phyloP scores from a whole-genome alignment of 306 rosid species.

The Rosa rugosa region DNA sequence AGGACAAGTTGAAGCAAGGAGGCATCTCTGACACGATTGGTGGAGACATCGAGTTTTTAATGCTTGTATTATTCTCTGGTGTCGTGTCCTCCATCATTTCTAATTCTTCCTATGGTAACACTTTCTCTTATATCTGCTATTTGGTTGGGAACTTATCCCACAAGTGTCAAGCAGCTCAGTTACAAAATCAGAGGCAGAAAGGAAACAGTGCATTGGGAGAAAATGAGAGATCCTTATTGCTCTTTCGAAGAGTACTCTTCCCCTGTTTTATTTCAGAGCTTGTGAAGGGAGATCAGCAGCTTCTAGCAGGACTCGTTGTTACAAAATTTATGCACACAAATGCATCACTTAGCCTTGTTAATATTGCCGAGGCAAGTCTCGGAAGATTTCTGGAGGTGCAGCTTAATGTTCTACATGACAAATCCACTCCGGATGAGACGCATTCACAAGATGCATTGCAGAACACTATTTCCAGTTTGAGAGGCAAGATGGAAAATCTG shows the following conservation, averaged over 20 bases:
- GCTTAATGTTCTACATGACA: constrained; percentile 48
- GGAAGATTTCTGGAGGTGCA: constrained; percentile 65
- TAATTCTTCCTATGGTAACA: constrained; percentile 50
- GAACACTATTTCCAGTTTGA: constrained; percentile 52
- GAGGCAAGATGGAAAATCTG: constrained; percentile 48
- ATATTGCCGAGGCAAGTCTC: constrained; percentile 68
- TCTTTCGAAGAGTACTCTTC: constrained; percentile 56
- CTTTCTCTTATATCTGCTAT: constrained; percentile 71
- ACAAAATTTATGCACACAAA: constrained; percentile 77
- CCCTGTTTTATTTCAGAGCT: constrained; percentile 77
- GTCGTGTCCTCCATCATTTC: constrained; percentile 44
- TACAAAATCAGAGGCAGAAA: constrained; percentile 36
- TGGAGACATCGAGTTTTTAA: constrained; percentile 58
- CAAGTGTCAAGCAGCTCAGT: constrained; percentile 52
- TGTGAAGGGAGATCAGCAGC: constrained; percentile 81
- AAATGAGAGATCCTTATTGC: constrained; percentile 36
- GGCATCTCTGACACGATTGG: constrained; percentile 49
- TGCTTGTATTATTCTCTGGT: constrained; percentile 71
- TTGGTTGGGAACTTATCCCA: constrained; percentile 71
- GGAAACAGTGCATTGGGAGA: constrained; percentile 33
- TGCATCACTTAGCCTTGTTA: constrained; percentile 62
- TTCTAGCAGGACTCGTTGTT: constrained; percentile 80
- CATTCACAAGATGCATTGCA: constrained; percentile 40
- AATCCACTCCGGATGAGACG: constrained; percentile 41
- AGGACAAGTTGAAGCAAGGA: constrained; percentile 55